Evolutionary conservation across 2,329 filamentous ascomycete genomes (phyloP).

Genomic region (Fusarium bactridioides): DNA sequence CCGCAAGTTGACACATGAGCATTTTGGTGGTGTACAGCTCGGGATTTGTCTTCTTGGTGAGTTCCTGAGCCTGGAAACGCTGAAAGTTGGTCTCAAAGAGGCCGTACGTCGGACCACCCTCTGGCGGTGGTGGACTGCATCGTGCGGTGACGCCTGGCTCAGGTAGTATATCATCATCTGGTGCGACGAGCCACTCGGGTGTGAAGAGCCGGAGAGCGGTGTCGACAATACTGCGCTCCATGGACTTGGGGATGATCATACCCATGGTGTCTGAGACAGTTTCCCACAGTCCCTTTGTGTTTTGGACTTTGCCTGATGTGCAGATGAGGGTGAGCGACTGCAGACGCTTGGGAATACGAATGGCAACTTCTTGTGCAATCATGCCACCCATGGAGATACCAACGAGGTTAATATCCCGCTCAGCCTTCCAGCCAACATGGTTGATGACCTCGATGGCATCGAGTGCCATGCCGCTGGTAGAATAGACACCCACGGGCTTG

Average conservation of each 20-base stretch:
- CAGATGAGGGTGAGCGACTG: conserved; percentile 66
- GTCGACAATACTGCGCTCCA: conserved; percentile 71
- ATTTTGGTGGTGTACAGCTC: conserved; percentile 69
- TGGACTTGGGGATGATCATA: conserved; percentile 73
- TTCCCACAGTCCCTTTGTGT: conserved; percentile 68
- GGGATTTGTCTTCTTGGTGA: conserved; percentile 72
- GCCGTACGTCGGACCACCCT: conserved; percentile 51
- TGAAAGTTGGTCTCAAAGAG: conserved; percentile 79
- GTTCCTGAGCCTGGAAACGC: conserved; percentile 81
- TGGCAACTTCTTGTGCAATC: conserved; percentile 84
- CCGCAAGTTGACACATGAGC: conserved; percentile 79
- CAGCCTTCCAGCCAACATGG: conserved; percentile 71
- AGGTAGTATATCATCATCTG: conserved; percentile 66
- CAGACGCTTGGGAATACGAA: conserved; percentile 60
- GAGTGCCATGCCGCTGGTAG: conserved; percentile 83
- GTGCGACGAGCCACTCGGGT: conserved; percentile 65
- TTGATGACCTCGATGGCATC: conserved; percentile 76
- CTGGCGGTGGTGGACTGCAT: conserved; percentile 46
- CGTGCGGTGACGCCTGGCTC: conserved; percentile 51
- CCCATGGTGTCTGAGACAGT: conserved; percentile 66
- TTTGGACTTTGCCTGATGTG: conserved; percentile 68
- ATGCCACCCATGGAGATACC: conserved; percentile 90
- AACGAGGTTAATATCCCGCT: conserved; percentile 68
- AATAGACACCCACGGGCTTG: conserved; percentile 80
- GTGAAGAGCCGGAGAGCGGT: conserved; percentile 74